Evolutionary conservation across 176 grass and related monocot genomes (phyloP).

Genomic region (Saccharum officinarum): DNA sequence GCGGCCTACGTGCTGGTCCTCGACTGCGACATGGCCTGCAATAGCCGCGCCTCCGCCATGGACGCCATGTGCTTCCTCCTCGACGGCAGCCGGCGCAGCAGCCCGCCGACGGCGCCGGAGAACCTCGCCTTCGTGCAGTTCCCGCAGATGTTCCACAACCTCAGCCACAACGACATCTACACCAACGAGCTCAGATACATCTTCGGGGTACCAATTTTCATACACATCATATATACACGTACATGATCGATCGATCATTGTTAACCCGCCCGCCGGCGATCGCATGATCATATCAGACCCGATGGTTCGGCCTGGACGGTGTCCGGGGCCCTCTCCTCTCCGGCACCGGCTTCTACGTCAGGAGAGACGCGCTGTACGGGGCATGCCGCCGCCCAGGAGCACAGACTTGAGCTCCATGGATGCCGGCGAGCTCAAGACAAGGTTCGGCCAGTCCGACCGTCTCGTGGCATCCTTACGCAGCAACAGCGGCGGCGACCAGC

Average conservation of each 20-base stretch:
- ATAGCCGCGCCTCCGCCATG: constrained; percentile 38
- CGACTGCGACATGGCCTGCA: constrained; percentile 80
- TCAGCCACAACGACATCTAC: constrained; percentile 69
- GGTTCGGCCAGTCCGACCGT: constrained; percentile 41
- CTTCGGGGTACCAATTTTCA: constrained; percentile 21
- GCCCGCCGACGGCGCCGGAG: too few species aligned
- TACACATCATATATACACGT: too few species aligned
- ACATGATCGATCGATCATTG: too few species aligned
- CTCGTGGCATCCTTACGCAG: constrained; percentile 31
- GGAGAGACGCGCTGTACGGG: constrained; percentile 57
- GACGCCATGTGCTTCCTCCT: constrained; percentile 78
- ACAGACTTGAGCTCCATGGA: background rate
- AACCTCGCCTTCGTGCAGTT: constrained; percentile 74
- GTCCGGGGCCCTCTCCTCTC: constrained; percentile 61
- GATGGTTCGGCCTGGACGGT: constrained; percentile 60
- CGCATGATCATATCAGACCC: constrained; percentile 11
- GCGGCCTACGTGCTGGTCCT: constrained; percentile 46
- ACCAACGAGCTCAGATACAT: constrained; percentile 40
- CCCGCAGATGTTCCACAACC: constrained; percentile 68
- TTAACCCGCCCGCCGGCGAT: too few species aligned
- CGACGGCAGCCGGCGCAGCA: too few species aligned
- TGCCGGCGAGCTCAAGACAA: constrained; percentile 22
- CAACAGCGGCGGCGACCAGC: background rate
- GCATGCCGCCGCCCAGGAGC: background rate
- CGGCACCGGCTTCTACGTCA: constrained; percentile 61